A percentile compares a stretch with the other conserved stretches of the same genome.
These are phyloP conservation scores for Coemansia sp. DNA, from an alignment of 371 early-diverging fungal genomes.

Conservation along the genomic window DNA sequence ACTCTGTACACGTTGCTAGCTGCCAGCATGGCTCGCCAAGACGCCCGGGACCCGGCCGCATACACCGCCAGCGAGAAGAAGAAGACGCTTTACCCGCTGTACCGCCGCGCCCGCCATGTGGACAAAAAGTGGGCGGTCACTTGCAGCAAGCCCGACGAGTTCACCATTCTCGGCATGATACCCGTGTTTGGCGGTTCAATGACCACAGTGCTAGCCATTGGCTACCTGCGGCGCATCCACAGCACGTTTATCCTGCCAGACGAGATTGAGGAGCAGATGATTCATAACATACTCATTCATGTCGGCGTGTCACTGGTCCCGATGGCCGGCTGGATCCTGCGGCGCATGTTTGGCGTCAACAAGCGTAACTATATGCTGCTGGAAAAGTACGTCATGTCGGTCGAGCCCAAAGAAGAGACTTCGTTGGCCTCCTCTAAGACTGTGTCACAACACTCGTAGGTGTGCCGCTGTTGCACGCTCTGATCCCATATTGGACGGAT, in stretches of 20 bases:
- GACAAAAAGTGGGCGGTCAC: conserved; percentile 20
- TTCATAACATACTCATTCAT: conserved; percentile 17
- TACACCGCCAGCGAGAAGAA: conserved; percentile 17
- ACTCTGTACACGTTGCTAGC: too few species aligned
- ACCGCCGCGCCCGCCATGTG: conserved; percentile 26
- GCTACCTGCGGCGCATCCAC: conserved; percentile 24
- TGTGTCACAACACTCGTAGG: background rate
- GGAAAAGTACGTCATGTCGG: conserved; percentile 26
- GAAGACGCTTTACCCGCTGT: conserved; percentile 11
- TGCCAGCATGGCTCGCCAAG: too few species aligned
- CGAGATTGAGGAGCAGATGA: conserved; percentile 14
- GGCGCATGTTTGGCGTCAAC: conserved; percentile 29
- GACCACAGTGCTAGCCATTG: conserved; percentile 23
- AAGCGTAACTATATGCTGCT: conserved; percentile 29
- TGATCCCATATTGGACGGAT: too few species aligned
- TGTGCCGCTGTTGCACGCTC: too few species aligned
- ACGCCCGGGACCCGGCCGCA: background rate
- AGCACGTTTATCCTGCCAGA: conserved; percentile 13
- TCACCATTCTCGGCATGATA: conserved; percentile 25
- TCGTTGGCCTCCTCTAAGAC: background rate
- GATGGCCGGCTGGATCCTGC: conserved; percentile 32
- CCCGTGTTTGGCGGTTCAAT: conserved; percentile 28
- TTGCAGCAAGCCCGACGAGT: conserved; percentile 23
- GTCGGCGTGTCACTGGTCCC: conserved; percentile 24
- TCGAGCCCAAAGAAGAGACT: conserved; percentile 16